phyloP scores from a whole-genome alignment of 257 asterid genomes.

The Jasminum sambac region DNA sequence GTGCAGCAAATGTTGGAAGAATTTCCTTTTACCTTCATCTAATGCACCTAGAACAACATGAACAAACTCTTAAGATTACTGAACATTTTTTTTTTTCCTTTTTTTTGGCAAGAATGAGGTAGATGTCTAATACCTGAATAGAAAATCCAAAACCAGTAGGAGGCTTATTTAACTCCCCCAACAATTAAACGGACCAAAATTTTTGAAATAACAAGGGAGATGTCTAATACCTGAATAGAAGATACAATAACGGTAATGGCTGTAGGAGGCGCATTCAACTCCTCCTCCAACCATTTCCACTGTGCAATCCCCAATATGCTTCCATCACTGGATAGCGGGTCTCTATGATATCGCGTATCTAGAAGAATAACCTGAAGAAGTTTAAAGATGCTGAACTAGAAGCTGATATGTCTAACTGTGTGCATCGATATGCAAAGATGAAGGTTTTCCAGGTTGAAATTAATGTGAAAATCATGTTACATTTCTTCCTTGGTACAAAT shows the following conservation, averaged over 20 bases:
- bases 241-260: slow-evolving; percentile 36
- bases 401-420: not conserved
- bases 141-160: slow-evolving; percentile 35
- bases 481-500: not conserved
- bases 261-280: slow-evolving; percentile 29
- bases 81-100: no score
- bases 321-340: slow-evolving; percentile 34
- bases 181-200: slow-evolving; percentile 12
- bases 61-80: not conserved
- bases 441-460: not conserved
- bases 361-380: slow-evolving; percentile 36
- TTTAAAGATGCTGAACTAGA: slow-evolving; percentile 12
- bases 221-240: slow-evolving; percentile 32
- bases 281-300: slow-evolving; percentile 36
- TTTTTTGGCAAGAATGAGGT: not conserved
- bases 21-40: not conserved
- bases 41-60: not conserved
- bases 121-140: slow-evolving; percentile 27
- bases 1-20: not conserved
- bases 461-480: not conserved
- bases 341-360: slow-evolving; percentile 39
- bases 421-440: not conserved
- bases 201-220: not conserved
- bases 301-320: slow-evolving; percentile 33
- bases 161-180: slow-evolving; percentile 30